Conservation (phyloP, 139 green algal species). For the Coccomyxa sp. region DNA sequence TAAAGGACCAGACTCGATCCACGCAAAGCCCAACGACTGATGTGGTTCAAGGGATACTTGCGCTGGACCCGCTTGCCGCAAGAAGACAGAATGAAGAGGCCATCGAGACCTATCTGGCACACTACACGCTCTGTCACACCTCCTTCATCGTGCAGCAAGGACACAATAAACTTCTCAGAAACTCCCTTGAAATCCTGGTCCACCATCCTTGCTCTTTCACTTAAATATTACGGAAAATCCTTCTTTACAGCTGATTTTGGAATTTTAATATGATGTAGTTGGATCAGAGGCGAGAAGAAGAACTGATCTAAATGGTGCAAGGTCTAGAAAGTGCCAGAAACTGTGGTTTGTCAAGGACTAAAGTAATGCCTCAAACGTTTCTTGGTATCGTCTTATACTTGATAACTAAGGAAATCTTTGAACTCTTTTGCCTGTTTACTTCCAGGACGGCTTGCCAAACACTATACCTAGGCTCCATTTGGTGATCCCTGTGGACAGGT, state of each 20-base stretch:
- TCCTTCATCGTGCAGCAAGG: slow-evolving; percentile 28
- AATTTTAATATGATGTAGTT: too few relatives aligned
- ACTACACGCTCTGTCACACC: slow-evolving; percentile 35
- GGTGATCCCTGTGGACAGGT: too few relatives aligned
- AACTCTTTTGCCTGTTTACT: too few relatives aligned
- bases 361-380: too few relatives aligned
- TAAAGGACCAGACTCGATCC: slow-evolving; percentile 69
- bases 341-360: too few relatives aligned
- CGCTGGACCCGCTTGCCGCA: slow-evolving; percentile 42
- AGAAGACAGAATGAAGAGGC: slow-evolving; percentile 58
- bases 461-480: too few relatives aligned
- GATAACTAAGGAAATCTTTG: too few relatives aligned
- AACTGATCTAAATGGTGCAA: too few relatives aligned
- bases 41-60: slow-evolving; percentile 79
- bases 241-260: neutral
- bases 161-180: slow-evolving; percentile 33
- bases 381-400: too few relatives aligned
- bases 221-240: neutral
- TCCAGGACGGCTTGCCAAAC: too few relatives aligned
- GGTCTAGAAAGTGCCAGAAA: too few relatives aligned
- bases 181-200: slow-evolving; percentile 26
- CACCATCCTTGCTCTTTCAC: neutral
- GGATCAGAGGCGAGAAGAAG: too few relatives aligned
- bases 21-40: slow-evolving; percentile 59
- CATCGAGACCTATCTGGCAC: slow-evolving; percentile 71